Evolutionary conservation across 108 stramenopile genomes (phyloP), one percentile per base, ranked within the genome.

Genomic region (Pseudonitzschia pungens): DNA sequence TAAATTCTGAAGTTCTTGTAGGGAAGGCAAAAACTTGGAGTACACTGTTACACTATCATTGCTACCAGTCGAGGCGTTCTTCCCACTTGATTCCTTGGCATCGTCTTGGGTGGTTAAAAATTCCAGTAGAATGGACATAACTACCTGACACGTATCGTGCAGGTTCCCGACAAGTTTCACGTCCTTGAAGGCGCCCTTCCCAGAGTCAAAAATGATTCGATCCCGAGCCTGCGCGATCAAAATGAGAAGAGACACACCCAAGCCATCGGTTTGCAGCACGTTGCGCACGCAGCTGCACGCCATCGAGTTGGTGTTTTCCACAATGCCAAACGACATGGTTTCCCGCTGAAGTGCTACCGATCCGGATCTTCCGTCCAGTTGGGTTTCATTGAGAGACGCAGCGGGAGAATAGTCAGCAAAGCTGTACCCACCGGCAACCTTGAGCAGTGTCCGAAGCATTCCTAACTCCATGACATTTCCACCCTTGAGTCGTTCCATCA

Each of bases 311-410:
- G 88, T 59, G 36, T 89, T 70, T 45, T 93, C 90, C 10, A 91
- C 86, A 29, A 96, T 83, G 12, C 95, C 93, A 86, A 96, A 96
- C 6, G 87, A 84, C 72, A 90, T 90, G 0, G 92, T 94, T 76
- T 96, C 92, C 15, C 89, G 70, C 54, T 88, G 86, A 57, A 96
- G 83, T 20, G 83, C 69, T 12, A 75, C 67, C 15, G 85, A 87
- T 50, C 93, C 93, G 36, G 86, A 83, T 26, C 89, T 63, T 28
- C 93, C 92, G 40, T 90, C 89, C 53, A 96, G 71, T 73, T 94
- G 92, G 20, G 77, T 74, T 22, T 79, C 70, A 3, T 92, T 92
- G 56, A 94, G 71, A 9, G 86, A 81, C 57, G 89, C 86, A 32
- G 89, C 89, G 9, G 91, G 85, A 26, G 89, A 85, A 65, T 87